Conservation (phyloP, 2,329 filamentous ascomycete species). For the Fusarium sacchari region DNA sequence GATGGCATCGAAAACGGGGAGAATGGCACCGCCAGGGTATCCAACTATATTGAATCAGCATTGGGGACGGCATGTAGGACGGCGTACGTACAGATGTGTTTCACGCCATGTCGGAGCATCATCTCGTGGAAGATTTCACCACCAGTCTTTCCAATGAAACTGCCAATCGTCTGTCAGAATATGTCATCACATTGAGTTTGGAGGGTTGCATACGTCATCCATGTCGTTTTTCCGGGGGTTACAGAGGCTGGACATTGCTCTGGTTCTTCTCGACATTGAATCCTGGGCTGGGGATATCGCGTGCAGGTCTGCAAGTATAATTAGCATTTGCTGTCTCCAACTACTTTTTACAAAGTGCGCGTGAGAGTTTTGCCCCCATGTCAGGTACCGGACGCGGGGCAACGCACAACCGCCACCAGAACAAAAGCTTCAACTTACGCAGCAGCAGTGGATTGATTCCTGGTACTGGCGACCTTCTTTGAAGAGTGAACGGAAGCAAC, state of each 20-base stretch:
- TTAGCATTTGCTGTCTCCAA: constrained; percentile 20
- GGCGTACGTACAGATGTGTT: constrained; percentile 86
- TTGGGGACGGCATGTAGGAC: constrained; percentile 6
- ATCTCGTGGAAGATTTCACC: constrained; percentile 99
- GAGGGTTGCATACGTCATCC: constrained; percentile 75
- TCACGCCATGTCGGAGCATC: constrained; percentile 91
- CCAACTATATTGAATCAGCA: constrained; percentile 65
- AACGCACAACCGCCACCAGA: background rate
- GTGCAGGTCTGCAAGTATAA: constrained; percentile 50
- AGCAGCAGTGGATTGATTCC: background rate
- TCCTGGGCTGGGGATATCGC: constrained; percentile 71
- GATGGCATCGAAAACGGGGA: constrained; percentile 98
- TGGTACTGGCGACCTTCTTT: background rate
- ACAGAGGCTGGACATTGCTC: constrained; percentile 75
- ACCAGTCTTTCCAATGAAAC: constrained; percentile 68
- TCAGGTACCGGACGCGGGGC: background rate
- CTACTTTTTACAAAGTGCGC: constrained; percentile 12
- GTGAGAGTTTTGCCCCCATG: background rate
- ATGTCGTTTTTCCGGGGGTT: constrained; percentile 70
- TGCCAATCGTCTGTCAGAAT: constrained; percentile 65
- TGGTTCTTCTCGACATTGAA: constrained; percentile 62
- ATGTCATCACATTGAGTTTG: background rate
- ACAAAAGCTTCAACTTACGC: background rate
- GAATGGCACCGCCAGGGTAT: constrained; percentile 94
- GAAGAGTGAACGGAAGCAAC: background rate